Evolutionary conservation across 192 early-diverging fungal genomes (phyloP), one percentile per base, ranked within the genome.

Genomic region (Paraglomus occultum): DNA sequence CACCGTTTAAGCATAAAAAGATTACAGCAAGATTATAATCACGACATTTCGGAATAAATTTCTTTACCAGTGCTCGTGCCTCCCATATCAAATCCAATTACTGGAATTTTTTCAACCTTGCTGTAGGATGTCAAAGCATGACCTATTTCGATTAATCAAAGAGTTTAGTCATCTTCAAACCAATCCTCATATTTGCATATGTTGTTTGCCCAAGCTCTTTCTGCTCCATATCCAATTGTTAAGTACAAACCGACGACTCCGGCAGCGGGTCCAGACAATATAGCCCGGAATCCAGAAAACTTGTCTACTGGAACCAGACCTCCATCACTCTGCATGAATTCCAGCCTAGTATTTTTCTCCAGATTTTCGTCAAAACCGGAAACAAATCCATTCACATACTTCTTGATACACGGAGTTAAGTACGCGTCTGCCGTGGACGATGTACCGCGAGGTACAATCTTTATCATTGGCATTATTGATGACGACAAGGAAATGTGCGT

Each of bases 271-370:
- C 97, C 91, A 12, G 92, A 94, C n/a, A 97, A 81, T 50, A 99
- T 95, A 1, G 95, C 95, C 12, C 85, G 83, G 50, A 94, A 87
- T 8, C 97, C 97, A 9, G 84, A 87, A 70, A 99, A 97, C 50
- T 83, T 80, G 58, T 88, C 79, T 15, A 95, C 93, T 14, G 93
- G 91, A 8, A 92, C 89, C 2, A 99, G 79, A 0, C 97, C 97
- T 51, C 97, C 97, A 74, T 99, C 97, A 51, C 88, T 91, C 77
- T 97, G 95, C 97, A 99, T 99, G 79, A 99, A 97, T 73, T 97
- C 91, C 20, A 86, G 67, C 1, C 72, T 73, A n/a, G 79, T 77
- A 45, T 82, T 80, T 68, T 77, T 84, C 38, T 49, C 68, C 40
- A 92, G 72, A 17, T 83, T 83, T 15, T 74, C 71, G 70, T 97